These are phyloP conservation scores for Knufia fluminis DNA, from an alignment of 2,329 filamentous ascomycete genomes.

Conservation along the genomic window DNA sequence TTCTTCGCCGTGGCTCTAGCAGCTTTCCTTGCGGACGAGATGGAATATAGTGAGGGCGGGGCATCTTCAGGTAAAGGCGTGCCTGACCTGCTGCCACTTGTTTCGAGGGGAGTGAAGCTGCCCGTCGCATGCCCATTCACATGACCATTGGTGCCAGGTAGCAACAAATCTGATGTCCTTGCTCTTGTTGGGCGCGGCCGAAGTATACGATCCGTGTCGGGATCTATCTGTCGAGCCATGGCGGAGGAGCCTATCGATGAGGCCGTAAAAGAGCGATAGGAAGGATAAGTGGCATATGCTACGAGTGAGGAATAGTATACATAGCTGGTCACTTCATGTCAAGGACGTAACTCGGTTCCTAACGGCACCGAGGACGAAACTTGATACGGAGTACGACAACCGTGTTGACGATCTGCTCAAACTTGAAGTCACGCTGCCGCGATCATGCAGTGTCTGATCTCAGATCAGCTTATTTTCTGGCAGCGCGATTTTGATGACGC, in stretches of 20 bases:
- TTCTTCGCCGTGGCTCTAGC: slow-evolving; percentile 70
- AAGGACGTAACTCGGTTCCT: not conserved
- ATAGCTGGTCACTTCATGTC: not conserved
- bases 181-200: not conserved
- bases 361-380: not conserved
- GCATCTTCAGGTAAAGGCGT: slow-evolving; percentile 83
- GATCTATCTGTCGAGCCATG: not conserved
- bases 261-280: not conserved
- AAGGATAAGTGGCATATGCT: not conserved
- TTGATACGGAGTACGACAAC: not conserved
- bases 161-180: not conserved
- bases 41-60: slow-evolving; percentile 79
- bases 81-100: slow-evolving; percentile 56
- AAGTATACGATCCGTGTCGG: slow-evolving; percentile 1
- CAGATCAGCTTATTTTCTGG: not conserved
- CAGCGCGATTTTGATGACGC: not conserved
- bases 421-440: no score
- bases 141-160: not conserved
- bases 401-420: no score
- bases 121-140: not conserved
- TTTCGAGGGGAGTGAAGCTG: not conserved
- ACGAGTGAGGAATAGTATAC: not conserved
- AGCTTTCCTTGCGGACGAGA: slow-evolving; percentile 76
- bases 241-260: not conserved
- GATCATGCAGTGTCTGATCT: not conserved